phyloP scores from a whole-genome alignment of 2,329 filamentous ascomycete genomes.

The Neoscytalidium dimidiatum region DNA sequence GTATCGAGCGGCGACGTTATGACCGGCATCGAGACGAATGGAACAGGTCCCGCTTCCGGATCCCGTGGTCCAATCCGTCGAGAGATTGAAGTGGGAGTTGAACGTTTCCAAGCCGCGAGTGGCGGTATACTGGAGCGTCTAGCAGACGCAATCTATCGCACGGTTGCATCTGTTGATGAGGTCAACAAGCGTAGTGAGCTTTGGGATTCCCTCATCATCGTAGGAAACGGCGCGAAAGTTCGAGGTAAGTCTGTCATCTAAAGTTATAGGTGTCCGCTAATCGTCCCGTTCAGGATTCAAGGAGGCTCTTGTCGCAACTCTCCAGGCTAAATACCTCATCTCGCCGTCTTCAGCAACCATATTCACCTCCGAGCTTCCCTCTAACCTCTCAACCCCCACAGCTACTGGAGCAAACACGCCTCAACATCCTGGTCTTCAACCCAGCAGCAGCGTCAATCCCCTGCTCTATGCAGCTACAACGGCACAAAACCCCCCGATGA shows the following conservation, averaged over 20 bases:
- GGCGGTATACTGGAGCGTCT: constrained; percentile 79
- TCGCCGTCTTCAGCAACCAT: constrained; percentile 93
- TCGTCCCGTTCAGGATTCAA: constrained; percentile 65
- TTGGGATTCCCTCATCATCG: constrained; percentile 90
- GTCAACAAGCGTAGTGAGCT: constrained; percentile 80
- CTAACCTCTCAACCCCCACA: constrained; percentile 85
- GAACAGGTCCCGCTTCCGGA: constrained; percentile 19
- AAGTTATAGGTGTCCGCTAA: constrained; percentile 36
- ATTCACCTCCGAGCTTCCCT: constrained; percentile 95
- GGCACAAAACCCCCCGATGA: constrained; percentile 58
- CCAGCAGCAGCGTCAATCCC: constrained; percentile 74
- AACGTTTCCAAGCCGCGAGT: constrained; percentile 67
- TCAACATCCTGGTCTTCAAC: constrained; percentile 56
- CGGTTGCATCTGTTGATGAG: constrained; percentile 80
- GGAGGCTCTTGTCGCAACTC: constrained; percentile 79
- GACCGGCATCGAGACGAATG: constrained; percentile 32
- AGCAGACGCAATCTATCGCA: constrained; percentile 78
- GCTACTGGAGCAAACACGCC: constrained; percentile 93
- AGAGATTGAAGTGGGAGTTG: constrained; percentile 76
- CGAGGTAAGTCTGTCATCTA: constrained; percentile 47
- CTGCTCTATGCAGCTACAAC: constrained; percentile 90
- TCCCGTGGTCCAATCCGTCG: constrained; percentile 40
- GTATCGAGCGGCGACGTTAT: constrained; percentile 27
- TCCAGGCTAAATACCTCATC: constrained; percentile 81
- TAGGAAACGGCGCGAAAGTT: constrained; percentile 79